phyloP scores from a whole-genome alignment of 495 filamentous ascomycete genomes.

The Aspergillus cavernicola region DNA sequence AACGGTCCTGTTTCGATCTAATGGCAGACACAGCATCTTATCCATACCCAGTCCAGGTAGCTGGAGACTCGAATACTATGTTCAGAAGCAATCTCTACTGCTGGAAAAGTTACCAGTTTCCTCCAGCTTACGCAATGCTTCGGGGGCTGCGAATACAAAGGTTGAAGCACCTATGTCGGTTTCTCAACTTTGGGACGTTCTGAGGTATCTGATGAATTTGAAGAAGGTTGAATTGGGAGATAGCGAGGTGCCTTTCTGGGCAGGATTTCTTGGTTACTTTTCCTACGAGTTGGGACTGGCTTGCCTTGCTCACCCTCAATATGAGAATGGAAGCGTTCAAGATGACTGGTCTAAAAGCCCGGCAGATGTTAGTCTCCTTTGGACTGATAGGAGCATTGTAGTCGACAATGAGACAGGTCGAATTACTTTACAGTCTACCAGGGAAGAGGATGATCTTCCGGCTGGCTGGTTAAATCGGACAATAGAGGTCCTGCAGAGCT shows the following conservation, averaged over 20 bases:
- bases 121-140: background rate
- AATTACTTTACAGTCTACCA: constrained; percentile 61
- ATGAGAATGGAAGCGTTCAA: constrained; percentile 6
- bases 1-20: constrained; percentile 41
- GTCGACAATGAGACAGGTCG: constrained; percentile 64
- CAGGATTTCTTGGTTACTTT: constrained; percentile 85
- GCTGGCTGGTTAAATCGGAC: constrained; percentile 39
- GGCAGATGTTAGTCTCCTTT: constrained; percentile 73
- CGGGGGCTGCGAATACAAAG: background rate
- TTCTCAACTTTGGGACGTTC: constrained; percentile 38
- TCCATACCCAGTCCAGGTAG: constrained; percentile 38
- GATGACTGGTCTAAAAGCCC: constrained; percentile 30
- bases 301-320: constrained; percentile 35
- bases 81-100: constrained; percentile 20
- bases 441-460: constrained; percentile 33
- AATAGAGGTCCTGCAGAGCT: constrained; percentile 19
- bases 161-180: constrained; percentile 27
- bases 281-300: constrained; percentile 82
- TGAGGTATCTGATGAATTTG: constrained; percentile 52
- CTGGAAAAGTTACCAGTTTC: constrained; percentile 20
- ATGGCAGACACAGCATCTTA: constrained; percentile 38
- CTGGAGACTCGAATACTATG: constrained; percentile 43
- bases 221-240: constrained; percentile 42
- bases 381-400: constrained; percentile 76
- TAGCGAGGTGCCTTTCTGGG: constrained; percentile 65